A percentile compares a stretch with the other conserved stretches of the same genome.
Evolutionary conservation across 169 alveolate genomes (phyloP).

Genomic region (Cryptosporidium canis): DNA sequence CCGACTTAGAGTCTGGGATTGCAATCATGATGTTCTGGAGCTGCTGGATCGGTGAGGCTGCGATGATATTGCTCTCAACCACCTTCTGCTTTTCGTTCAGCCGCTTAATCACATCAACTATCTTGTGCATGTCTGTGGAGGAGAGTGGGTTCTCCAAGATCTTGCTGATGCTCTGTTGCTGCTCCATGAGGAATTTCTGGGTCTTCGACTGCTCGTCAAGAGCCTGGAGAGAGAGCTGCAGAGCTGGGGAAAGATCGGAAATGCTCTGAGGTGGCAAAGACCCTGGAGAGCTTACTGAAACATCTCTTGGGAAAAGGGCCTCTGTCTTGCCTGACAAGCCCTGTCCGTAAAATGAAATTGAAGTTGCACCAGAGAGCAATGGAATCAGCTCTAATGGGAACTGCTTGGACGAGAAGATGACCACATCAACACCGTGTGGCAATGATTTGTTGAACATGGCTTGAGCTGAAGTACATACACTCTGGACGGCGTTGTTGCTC

Average conservation of each 20-base stretch:
- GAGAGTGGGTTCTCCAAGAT: slow-evolving; percentile 48
- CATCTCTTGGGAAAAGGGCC: slow-evolving; percentile 49
- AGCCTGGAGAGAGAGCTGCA: slow-evolving; percentile 36
- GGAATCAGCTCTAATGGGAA: slow-evolving; percentile 42
- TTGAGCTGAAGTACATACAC: slow-evolving; percentile 62
- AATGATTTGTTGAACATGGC: slow-evolving; percentile 12
- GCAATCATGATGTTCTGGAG: background rate
- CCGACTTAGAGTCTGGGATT: background rate
- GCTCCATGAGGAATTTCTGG: slow-evolving; percentile 50
- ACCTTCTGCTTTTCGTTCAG: slow-evolving; percentile 22
- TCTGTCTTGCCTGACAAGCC: background rate
- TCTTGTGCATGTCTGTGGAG: slow-evolving; percentile 12
- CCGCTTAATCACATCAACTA: background rate
- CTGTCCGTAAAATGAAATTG: slow-evolving; percentile 33
- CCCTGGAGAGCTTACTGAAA: background rate
- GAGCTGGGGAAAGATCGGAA: slow-evolving; percentile 59
- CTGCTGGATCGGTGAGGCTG: slow-evolving; percentile 40
- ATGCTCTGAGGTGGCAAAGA: slow-evolving; percentile 38
- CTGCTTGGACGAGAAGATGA: slow-evolving; percentile 58
- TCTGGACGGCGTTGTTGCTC: slow-evolving; percentile 46
- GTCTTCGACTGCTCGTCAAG: slow-evolving; percentile 56
- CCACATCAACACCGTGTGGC: slow-evolving; percentile 70
- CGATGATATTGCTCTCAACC: slow-evolving; percentile 1
- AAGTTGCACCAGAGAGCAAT: slow-evolving; percentile 19
- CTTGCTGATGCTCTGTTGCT: slow-evolving; percentile 10